Evolutionary conservation across 495 filamentous ascomycete genomes (phyloP).

Genomic region (Aspergillus olivimuriae): DNA sequence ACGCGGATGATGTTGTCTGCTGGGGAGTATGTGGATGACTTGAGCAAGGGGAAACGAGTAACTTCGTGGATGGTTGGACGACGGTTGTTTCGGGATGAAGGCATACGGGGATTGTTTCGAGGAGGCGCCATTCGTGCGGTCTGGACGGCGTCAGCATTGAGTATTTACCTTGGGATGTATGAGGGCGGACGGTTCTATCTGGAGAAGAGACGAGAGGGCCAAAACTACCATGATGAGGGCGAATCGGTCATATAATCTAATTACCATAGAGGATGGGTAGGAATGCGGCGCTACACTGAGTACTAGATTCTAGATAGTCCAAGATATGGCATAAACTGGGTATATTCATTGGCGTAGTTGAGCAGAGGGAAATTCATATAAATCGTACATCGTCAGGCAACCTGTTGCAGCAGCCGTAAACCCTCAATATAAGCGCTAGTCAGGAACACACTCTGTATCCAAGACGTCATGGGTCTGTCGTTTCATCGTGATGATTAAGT

Average conservation of each 20-base stretch:
- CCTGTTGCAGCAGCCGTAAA: no score
- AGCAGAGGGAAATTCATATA: no score
- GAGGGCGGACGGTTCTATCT: constrained; percentile 72
- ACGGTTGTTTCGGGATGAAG: constrained; percentile 56
- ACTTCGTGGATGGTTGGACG: constrained; percentile 48
- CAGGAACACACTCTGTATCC: no score
- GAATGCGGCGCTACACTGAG: no score
- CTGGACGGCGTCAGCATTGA: constrained; percentile 77
- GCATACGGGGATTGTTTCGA: constrained; percentile 65
- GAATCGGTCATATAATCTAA: background rate
- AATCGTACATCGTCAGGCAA: background rate
- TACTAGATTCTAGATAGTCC: no score
- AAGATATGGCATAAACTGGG: no score
- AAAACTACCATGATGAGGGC: background rate
- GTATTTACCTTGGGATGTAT: constrained; percentile 81
- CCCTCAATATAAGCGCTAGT: no score
- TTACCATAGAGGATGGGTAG: no score
- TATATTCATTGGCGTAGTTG: no score
- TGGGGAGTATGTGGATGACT: constrained; percentile 12
- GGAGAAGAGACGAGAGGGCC: constrained; percentile 33
- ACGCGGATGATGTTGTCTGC: constrained; percentile 67
- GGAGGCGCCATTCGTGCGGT: constrained; percentile 68
- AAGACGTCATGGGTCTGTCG: constrained; percentile 11
- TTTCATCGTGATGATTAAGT: constrained; percentile 17
- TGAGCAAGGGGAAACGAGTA: constrained; percentile 14